Conservation (phyloP, 495 filamentous ascomycete genomes). For the Tuber microsphaerosporum region DNA sequence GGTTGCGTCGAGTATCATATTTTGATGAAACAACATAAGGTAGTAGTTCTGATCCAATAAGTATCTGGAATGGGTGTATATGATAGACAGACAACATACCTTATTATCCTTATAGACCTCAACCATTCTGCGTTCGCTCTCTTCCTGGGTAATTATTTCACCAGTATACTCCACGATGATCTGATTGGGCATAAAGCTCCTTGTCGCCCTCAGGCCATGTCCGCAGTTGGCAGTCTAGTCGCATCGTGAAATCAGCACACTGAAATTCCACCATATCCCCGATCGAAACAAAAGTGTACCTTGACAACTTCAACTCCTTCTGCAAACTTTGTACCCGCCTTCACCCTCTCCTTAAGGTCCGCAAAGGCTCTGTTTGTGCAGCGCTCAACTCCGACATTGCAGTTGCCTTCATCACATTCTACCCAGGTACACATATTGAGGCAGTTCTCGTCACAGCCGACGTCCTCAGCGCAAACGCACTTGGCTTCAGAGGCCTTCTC, state of each 20-base stretch:
- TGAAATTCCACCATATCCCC: neutral
- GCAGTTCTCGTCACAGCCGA: constrained; percentile 80
- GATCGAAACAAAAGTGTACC: constrained; percentile 23
- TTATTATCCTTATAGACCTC: constrained; percentile 85
- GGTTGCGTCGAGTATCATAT: constrained; percentile 97
- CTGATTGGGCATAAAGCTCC: constrained; percentile 78
- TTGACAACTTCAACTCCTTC: constrained; percentile 83
- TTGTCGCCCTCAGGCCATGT: constrained; percentile 83
- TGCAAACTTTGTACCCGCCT: constrained; percentile 72
- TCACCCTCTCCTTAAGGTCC: constrained; percentile 65
- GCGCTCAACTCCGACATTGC: constrained; percentile 58
- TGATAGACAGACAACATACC: constrained; percentile 48
- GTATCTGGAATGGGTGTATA: constrained; percentile 1
- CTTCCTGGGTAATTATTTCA: constrained; percentile 89
- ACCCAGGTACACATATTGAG: constrained; percentile 95
- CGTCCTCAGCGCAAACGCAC: constrained; percentile 71
- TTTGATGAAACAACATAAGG: constrained; percentile 94
- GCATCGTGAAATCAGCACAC: neutral
- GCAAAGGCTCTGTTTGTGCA: constrained; percentile 87
- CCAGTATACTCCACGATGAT: constrained; percentile 98
- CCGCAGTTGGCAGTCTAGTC: constrained; percentile 74
- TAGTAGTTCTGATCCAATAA: constrained; percentile 66
- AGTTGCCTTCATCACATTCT: constrained; percentile 89
- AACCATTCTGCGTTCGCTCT: constrained; percentile 88
- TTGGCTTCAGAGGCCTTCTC: constrained; percentile 63